phyloP scores from a whole-genome alignment of 192 early-diverging fungal species.

The Backusella circina region DNA sequence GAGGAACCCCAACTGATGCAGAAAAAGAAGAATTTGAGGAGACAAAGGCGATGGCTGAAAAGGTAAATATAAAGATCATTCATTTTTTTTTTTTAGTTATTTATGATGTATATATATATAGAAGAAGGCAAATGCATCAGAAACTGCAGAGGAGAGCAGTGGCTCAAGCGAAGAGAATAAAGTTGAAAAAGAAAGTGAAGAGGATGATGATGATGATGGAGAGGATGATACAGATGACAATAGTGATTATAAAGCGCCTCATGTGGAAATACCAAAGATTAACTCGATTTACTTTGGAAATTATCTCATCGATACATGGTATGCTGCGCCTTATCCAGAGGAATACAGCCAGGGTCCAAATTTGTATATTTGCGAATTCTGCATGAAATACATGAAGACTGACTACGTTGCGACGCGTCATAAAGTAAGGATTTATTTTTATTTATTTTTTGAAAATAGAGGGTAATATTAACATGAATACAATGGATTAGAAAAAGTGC shows the following conservation, averaged over 20 bases:
- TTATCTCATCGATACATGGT: slow-evolving; percentile 92
- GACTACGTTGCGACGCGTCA: slow-evolving; percentile 79
- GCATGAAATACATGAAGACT: slow-evolving; percentile 97
- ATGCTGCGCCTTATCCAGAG: slow-evolving; percentile 92
- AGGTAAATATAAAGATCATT: neutral
- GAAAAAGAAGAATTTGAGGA: slow-evolving; percentile 54
- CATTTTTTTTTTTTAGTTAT: no score
- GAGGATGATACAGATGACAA: neutral
- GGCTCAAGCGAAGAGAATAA: neutral
- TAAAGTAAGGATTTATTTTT: slow-evolving; percentile 50
- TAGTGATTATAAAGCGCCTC: neutral
- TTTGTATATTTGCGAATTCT: slow-evolving; percentile 94
- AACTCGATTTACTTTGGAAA: slow-evolving; percentile 77
- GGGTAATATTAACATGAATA: neutral
- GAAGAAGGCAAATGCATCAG: neutral
- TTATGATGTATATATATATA: neutral
- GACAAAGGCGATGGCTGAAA: slow-evolving; percentile 36
- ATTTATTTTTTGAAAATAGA: neutral
- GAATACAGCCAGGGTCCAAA: slow-evolving; percentile 83
- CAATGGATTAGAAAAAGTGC: slow-evolving; percentile 61
- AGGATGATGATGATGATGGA: neutral
- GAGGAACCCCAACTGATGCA: slow-evolving; percentile 45
- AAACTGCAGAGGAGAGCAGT: neutral
- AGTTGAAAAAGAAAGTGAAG: neutral
- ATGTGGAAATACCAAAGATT: slow-evolving; percentile 27